Base-by-base conservation (phyloP, 192 early-diverging fungal genomes). In the Mortierella hygrophila region DNA sequence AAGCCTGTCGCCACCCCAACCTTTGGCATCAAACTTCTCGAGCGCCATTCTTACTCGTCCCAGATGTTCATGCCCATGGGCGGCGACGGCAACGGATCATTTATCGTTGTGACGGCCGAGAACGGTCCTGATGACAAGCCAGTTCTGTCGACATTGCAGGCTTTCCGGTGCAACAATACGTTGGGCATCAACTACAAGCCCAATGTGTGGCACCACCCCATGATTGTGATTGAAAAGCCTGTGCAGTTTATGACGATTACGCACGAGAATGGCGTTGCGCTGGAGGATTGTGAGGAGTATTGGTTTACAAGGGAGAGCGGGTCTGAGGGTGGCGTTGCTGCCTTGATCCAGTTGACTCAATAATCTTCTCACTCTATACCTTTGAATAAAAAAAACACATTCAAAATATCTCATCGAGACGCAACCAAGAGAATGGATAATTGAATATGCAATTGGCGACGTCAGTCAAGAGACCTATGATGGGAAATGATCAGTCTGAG, bases 141-240 rank as follows among this genome's bases (percentile, higher is more conserved):
- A 35, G 92, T 96, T 76, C 79, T 95, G 82, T 88, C 76, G 68
- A 95, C 96, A 4, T 78, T 98, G 54, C 90, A 91, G 23, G 95
- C 95, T 8, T 97, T 98, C 86, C 84, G 94, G 32, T 96, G 92
- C 41, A 89, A 82, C 76, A 90, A 90, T 35, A 93, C 90, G 0
- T 92, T 97, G 88, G 97, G 95, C 1, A 93, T 98, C 82, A 97
- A 93, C 88, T 98, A 98, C 83, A 88, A 90, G 74, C 92, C 93
- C 26, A 95, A 95, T 80, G 91, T 94, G 52, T 98, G 97, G 97
- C 97, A 98, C 83, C 96, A 97, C 81, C 97, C 97, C n/a, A 97
- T 98, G 96, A 93, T 98, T 72, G 93, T 86, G 3, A 60, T 86
- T 38, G 84, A 86, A 68, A 86, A 81, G 79, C 84, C 84, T 5